Conservation (phyloP, 1,139 yeast species). For the Nadsonia starkeyi-henricii region DNA sequence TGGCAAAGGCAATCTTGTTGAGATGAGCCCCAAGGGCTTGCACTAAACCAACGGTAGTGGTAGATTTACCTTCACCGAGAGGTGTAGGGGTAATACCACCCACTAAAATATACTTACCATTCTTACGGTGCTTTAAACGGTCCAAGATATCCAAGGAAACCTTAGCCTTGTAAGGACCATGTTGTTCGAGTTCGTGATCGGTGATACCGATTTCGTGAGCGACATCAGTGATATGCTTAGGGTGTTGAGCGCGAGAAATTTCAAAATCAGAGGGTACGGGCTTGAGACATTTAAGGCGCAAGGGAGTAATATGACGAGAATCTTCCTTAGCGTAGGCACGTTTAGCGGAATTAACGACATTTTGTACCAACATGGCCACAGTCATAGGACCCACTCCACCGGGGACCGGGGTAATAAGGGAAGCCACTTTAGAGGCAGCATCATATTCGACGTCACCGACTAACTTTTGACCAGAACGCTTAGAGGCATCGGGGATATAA, state of each 20-base stretch:
- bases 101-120: constrained; percentile 85
- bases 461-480: constrained; percentile 70
- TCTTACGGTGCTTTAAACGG: constrained; percentile 49
- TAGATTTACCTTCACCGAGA: constrained; percentile 94
- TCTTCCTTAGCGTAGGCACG: constrained; percentile 23
- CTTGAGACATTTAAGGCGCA: constrained; percentile 46
- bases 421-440: constrained; percentile 50
- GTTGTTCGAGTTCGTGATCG: constrained; percentile 75
- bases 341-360: constrained; percentile 74
- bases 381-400: constrained; percentile 99
- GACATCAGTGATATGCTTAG: constrained; percentile 68
- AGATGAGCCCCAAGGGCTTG: constrained; percentile 93
- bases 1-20: constrained; percentile 78
- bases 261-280: constrained; percentile 95
- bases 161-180: constrained; percentile 88
- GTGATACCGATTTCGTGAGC: constrained; percentile 78
- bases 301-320: constrained; percentile 32
- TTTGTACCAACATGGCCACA: constrained; percentile 86
- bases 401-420: constrained; percentile 87
- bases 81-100: constrained; percentile 99
- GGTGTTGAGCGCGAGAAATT: constrained; percentile 79
- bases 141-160: constrained; percentile 62
- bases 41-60: constrained; percentile 92
- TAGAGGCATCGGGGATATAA: constrained; percentile 60
- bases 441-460: constrained; percentile 91